phyloP scores from a whole-genome alignment of 176 grass and related monocot genomes.

The Pontederia paniculata region DNA sequence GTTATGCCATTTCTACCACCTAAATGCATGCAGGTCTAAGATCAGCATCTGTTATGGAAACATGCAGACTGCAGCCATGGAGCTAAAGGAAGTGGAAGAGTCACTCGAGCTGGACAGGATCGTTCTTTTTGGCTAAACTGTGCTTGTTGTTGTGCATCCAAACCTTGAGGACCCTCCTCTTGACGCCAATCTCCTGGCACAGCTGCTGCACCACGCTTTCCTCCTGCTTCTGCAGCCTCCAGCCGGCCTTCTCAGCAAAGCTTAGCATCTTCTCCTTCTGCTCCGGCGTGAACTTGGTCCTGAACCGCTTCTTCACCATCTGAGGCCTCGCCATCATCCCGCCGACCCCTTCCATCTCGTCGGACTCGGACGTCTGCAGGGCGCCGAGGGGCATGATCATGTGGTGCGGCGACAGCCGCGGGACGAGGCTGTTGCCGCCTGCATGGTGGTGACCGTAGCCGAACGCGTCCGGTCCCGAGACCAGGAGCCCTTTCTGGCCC shows the following conservation, averaged over 20 bases:
- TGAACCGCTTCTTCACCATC: slow-evolving; percentile 18
- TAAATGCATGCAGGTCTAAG: not conserved
- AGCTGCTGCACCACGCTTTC: slow-evolving; percentile 23
- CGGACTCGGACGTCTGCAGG: slow-evolving; percentile 2
- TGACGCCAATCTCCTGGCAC: slow-evolving; percentile 17
- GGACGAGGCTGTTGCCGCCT: not conserved
- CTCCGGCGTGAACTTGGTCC: slow-evolving; percentile 12
- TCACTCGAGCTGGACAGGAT: slow-evolving; percentile 6
- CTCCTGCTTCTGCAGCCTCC: slow-evolving; percentile 20
- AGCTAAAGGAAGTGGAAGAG: not conserved
- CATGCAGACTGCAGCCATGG: not conserved
- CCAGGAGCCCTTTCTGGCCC: not conserved
- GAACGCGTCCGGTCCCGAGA: slow-evolving; percentile 1
- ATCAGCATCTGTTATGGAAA: not conserved
- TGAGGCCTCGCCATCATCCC: not conserved
- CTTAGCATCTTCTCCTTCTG: slow-evolving; percentile 20
- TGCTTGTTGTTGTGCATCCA: slow-evolving; percentile 26
- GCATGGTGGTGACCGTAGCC: not conserved
- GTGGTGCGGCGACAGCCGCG: not conserved
- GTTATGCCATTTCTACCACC: not conserved
- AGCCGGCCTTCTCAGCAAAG: slow-evolving; percentile 14
- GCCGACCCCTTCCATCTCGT: slow-evolving; percentile 14
- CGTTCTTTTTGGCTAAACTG: slow-evolving; percentile 6
- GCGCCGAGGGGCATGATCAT: slow-evolving; percentile 16
- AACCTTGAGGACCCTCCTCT: slow-evolving; percentile 20